Evolutionary conservation across 2,329 filamentous ascomycete genomes (phyloP).

Genomic region (Xylaria sp.): DNA sequence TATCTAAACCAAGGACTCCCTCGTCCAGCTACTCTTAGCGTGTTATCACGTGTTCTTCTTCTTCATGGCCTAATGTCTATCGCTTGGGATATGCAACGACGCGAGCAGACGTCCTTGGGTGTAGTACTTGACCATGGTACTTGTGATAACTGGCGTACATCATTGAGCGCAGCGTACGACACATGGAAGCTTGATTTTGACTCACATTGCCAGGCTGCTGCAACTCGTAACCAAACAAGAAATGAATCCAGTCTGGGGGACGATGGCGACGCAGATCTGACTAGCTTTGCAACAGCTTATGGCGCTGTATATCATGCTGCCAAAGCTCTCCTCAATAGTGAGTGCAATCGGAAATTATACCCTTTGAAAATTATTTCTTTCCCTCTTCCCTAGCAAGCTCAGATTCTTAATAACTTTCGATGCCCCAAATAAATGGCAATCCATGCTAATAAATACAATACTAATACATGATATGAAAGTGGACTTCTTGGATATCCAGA

Average conservation of each 20-base stretch:
- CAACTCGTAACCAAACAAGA: constrained; percentile 47
- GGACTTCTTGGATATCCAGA: constrained; percentile 71
- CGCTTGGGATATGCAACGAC: constrained; percentile 69
- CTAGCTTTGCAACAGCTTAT: constrained; percentile 60
- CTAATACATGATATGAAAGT: constrained; percentile 40
- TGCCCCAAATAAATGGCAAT: not conserved
- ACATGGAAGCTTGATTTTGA: constrained; percentile 70
- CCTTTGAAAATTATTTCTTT: not conserved
- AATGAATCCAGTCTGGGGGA: constrained; percentile 18
- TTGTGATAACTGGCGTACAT: constrained; percentile 58
- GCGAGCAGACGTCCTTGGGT: constrained; percentile 70
- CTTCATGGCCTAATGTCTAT: constrained; percentile 73
- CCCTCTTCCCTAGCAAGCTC: not conserved
- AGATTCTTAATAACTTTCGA: not conserved
- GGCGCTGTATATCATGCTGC: constrained; percentile 69
- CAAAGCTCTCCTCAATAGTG: constrained; percentile 63
- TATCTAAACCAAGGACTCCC: constrained; percentile 62
- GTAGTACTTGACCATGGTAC: constrained; percentile 47
- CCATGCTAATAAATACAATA: not conserved
- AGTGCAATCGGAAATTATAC: not conserved
- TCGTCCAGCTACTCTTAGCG: constrained; percentile 57
- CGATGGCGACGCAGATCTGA: constrained; percentile 47
- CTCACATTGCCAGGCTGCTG: constrained; percentile 54
- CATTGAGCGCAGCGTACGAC: constrained; percentile 65
- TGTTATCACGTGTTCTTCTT: constrained; percentile 64